Evolutionary conservation across 2,329 filamentous ascomycete genomes (phyloP), one percentile per base, ranked within the genome.

Genomic region (Botrytis sinoallii): DNA sequence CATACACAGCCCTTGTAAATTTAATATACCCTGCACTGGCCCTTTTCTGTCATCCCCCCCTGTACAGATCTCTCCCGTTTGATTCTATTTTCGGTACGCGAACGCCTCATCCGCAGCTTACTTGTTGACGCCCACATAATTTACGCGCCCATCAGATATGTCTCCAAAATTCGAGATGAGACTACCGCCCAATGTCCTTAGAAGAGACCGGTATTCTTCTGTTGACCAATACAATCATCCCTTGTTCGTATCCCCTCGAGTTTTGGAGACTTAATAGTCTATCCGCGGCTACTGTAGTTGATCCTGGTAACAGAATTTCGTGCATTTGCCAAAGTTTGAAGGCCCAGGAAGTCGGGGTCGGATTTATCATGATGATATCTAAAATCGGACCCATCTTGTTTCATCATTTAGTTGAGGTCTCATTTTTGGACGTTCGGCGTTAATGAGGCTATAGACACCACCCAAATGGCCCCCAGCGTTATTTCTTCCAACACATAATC

Each of bases 101-200:
- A 72, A 68, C 52, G 71, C 71, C 63, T 72, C 71, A 72, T 69
- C 71, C 71, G 63, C 42, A 72, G 63, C 64, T 72, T 72, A 72
- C 52, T 72, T 42, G 63, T 69, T 72, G 64, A 65, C 63, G 71
- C 63, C 64, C 71, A 71, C 69, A 65, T 46, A 44, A 68, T 38
- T 59, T 72, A 72, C 71, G 71, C 71, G 71, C 71, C 63, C 63
- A 69, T 67, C 42, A 59, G 63, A 72, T 60, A 72, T 29, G 63
- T 70, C 71, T 70, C 71, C 71, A 57, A 59, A 61, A 64, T 61
- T 70, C 32, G 10, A 57, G 66, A 73, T 73, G 71, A 73, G 65
- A 73, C 71, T 73, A 46, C 71, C 71, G 71, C 71, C 71, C 71
- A 70, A 25, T 73, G 71, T 73, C 71, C 71, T 42, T 46, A 40